Percentiles rank a stretch among this genome's conserved stretches.
Conservation (phyloP, 768 basidiomycete genomes). For the Collybiopsis confluens region DNA sequence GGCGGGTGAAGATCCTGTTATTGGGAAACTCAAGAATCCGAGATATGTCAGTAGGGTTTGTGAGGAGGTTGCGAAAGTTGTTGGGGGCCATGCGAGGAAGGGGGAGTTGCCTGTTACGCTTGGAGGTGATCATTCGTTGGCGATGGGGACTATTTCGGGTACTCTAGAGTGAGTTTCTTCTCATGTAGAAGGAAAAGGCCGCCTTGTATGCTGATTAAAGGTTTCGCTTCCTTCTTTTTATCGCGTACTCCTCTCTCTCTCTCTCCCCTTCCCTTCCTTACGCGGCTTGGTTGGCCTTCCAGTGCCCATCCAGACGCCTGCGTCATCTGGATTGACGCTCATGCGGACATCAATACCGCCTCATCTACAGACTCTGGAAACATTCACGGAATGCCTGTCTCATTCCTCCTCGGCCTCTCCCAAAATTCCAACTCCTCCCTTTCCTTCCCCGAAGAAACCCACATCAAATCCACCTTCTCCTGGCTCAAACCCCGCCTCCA, state of each 20-base stretch:
- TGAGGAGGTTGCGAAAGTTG: constrained; percentile 69
- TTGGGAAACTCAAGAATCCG: constrained; percentile 89
- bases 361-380: constrained; percentile 87
- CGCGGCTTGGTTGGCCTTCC: background rate
- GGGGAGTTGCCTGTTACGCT: constrained; percentile 86
- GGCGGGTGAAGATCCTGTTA: constrained; percentile 64
- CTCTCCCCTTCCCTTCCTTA: background rate
- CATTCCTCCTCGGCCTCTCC: constrained; percentile 72
- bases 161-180: constrained; percentile 58
- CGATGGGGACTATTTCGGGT: constrained; percentile 94
- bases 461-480: constrained; percentile 31
- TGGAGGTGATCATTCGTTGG: constrained; percentile 95
- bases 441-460: background rate
- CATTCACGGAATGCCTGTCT: constrained; percentile 97
- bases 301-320: constrained; percentile 77
- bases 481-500: constrained; percentile 67
- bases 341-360: constrained; percentile 93
- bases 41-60: constrained; percentile 80
- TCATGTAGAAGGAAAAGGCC: too few species aligned
- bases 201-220: background rate
- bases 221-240: background rate
- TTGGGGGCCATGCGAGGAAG: constrained; percentile 70
- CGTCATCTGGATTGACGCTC: constrained; percentile 96
- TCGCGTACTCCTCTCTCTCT: background rate
- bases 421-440: constrained; percentile 15